These are phyloP conservation scores for Cercospora zeina DNA, from an alignment of 2,329 filamentous ascomycete genomes.

Conservation along the genomic window DNA sequence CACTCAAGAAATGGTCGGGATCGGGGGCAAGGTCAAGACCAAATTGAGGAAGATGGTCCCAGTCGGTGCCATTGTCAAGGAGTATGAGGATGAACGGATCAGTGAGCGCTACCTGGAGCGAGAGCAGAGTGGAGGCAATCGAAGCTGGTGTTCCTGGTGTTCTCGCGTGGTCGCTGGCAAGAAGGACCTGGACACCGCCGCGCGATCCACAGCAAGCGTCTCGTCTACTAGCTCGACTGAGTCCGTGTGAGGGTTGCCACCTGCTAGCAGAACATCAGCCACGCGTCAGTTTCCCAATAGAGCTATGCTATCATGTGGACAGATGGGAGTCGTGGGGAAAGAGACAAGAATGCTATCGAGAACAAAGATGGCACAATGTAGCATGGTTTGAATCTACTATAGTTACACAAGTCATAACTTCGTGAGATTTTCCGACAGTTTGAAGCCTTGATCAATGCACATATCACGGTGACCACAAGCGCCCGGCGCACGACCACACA, in stretches of 20 bases:
- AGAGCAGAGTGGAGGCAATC: slow-evolving; percentile 66
- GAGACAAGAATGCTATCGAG: not conserved
- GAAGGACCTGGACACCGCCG: slow-evolving; percentile 33
- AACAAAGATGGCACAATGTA: not conserved
- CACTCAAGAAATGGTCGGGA: slow-evolving; percentile 85
- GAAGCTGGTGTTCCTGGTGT: slow-evolving; percentile 95
- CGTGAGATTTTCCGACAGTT: not conserved
- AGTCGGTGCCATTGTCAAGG: slow-evolving; percentile 80
- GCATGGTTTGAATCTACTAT: not conserved
- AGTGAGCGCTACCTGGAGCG: slow-evolving; percentile 65
- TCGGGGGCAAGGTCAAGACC: slow-evolving; percentile 83
- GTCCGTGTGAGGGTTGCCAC: not conserved
- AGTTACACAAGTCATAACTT: slow-evolving; percentile 1
- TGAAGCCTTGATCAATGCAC: not conserved
- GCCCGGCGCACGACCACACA: slow-evolving; percentile 3
- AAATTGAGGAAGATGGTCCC: slow-evolving; percentile 80
- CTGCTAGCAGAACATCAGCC: not conserved
- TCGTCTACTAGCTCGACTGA: slow-evolving; percentile 28
- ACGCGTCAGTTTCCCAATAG: not conserved
- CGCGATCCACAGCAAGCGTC: slow-evolving; percentile 34
- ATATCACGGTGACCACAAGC: not conserved
- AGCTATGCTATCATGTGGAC: not conserved
- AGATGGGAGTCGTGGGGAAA: not conserved
- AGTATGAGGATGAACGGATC: slow-evolving; percentile 76
- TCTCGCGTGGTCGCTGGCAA: slow-evolving; percentile 51